phyloP scores from a whole-genome alignment of 257 asterid genomes.

The Osmanthus fragrans region DNA sequence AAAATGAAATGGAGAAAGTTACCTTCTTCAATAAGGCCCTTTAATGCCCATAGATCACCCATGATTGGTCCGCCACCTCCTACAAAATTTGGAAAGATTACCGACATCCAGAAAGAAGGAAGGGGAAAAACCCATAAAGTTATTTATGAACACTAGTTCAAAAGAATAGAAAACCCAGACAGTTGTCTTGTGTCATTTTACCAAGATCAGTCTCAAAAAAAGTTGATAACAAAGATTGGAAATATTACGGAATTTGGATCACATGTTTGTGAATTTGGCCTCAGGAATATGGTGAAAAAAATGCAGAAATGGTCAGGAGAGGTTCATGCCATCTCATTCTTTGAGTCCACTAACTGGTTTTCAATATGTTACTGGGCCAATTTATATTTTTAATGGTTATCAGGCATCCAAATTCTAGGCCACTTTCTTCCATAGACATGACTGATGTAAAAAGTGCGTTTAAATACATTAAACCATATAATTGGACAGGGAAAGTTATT shows the following conservation, averaged over 20 bases:
- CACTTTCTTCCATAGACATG: background rate
- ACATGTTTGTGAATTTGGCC: background rate
- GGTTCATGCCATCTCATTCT: background rate
- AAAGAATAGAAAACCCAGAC: background rate
- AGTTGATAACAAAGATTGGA: background rate
- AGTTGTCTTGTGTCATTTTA: background rate
- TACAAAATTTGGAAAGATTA: conserved; percentile 31
- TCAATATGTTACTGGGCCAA: background rate
- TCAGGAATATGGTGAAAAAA: background rate
- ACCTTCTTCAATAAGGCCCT: conserved; percentile 96
- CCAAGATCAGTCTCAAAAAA: background rate
- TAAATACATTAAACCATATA: background rate
- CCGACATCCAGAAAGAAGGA: conserved; percentile 6
- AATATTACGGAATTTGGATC: background rate
- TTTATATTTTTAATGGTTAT: background rate
- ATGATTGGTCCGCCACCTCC: conserved; percentile 99
- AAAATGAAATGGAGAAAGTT: conserved; percentile 20
- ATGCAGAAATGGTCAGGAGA: background rate
- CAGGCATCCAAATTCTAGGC: background rate
- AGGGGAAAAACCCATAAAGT: background rate
- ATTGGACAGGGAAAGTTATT: background rate
- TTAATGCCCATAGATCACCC: conserved; percentile 98
- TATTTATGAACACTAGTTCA: background rate
- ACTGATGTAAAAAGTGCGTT: background rate
- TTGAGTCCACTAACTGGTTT: background rate